A percentile compares a stretch with the other conserved stretches of the same genome.
Evolutionary conservation across 2,329 filamentous ascomycete species (phyloP).

Genomic region (Pseudogymnoascus pannorum): DNA sequence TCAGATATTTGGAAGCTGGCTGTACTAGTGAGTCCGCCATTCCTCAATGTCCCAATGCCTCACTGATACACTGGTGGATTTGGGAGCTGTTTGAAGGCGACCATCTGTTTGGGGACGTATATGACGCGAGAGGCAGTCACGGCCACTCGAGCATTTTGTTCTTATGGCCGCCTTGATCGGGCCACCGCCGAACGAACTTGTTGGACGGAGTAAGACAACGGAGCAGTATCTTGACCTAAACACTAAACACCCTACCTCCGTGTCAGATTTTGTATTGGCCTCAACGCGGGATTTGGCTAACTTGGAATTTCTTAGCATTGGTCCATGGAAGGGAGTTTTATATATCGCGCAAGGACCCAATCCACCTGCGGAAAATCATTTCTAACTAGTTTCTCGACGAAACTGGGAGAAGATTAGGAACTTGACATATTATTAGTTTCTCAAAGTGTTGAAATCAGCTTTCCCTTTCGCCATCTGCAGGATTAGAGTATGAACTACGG

Average conservation of each 20-base stretch:
- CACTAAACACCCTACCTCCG: not conserved
- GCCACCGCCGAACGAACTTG: slow-evolving; percentile 30
- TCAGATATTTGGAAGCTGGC: slow-evolving; percentile 26
- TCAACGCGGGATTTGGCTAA: not conserved
- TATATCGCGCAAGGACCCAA: too few relatives aligned
- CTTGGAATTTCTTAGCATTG: too few relatives aligned
- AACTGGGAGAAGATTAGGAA: too few relatives aligned
- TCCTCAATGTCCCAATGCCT: not conserved
- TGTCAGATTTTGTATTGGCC: not conserved
- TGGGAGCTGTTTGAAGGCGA: slow-evolving; percentile 14
- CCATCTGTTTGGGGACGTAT: slow-evolving; percentile 13
- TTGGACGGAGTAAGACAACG: not conserved
- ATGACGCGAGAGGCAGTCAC: slow-evolving; percentile 20
- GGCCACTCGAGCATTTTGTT: slow-evolving; percentile 32
- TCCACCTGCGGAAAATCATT: too few relatives aligned
- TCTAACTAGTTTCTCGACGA: too few relatives aligned
- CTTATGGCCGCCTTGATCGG: slow-evolving; percentile 37
- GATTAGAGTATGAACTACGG: too few relatives aligned
- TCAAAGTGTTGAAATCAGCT: too few relatives aligned
- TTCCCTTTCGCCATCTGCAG: too few relatives aligned
- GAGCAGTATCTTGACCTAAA: not conserved
- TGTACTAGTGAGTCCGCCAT: slow-evolving; percentile 18
- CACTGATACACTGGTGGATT: not conserved
- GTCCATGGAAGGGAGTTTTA: too few relatives aligned
- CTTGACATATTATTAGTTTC: too few relatives aligned